These are phyloP conservation scores for Triglochin maritima DNA, from an alignment of 106 monocot species.

Conservation along the genomic window DNA sequence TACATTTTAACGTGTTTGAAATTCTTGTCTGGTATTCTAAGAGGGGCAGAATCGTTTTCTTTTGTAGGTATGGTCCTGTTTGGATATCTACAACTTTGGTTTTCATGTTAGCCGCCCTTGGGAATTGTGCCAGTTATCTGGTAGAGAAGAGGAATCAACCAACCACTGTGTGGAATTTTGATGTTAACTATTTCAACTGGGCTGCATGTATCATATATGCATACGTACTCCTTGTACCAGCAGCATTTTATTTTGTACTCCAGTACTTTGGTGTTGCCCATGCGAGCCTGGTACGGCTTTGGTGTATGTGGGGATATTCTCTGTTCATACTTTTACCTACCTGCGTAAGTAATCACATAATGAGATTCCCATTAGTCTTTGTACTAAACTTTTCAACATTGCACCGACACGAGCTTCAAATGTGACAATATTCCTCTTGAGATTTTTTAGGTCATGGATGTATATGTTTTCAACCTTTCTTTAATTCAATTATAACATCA, in stretches of 20 bases:
- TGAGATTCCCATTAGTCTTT: no score
- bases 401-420: no score
- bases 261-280: slow-evolving; percentile 55
- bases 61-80: slow-evolving; percentile 74
- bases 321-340: slow-evolving; percentile 77
- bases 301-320: slow-evolving; percentile 98
- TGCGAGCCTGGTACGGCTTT: slow-evolving; percentile 52
- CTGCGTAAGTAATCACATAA: slow-evolving; percentile 37
- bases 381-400: no score
- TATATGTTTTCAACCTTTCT: no score
- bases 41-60: neutral
- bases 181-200: slow-evolving; percentile 81
- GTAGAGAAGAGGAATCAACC: slow-evolving; percentile 41
- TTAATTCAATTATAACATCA: no score
- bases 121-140: slow-evolving; percentile 77
- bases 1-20: no score
- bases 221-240: slow-evolving; percentile 50
- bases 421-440: no score
- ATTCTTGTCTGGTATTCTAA: no score
- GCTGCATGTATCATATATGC: slow-evolving; percentile 68
- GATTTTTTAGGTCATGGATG: no score
- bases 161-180: slow-evolving; percentile 63
- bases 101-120: slow-evolving; percentile 70
- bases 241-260: slow-evolving; percentile 72
- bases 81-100: slow-evolving; percentile 93